Evolutionary conservation across 306 rosid species (phyloP).

Genomic region (Echinosophora koreensis): DNA sequence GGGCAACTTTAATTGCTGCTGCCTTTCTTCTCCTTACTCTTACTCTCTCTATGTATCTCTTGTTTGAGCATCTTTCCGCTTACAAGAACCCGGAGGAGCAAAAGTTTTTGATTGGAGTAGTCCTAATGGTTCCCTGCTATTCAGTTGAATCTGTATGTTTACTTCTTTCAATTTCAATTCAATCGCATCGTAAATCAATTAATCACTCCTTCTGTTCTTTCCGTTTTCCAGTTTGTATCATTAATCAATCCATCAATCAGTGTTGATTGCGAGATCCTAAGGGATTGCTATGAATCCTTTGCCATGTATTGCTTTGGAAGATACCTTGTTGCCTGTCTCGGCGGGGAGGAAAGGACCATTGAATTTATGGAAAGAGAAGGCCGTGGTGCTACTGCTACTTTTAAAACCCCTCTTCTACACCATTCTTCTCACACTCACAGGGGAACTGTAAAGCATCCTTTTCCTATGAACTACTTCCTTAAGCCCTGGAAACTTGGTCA

Average conservation of each 20-base stretch:
- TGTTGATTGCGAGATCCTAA: conserved; percentile 84
- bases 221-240: conserved; percentile 70
- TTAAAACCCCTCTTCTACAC: conserved; percentile 76
- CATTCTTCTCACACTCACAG: conserved; percentile 50
- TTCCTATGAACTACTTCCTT: conserved; percentile 81
- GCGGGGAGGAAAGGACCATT: conserved; percentile 95
- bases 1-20: conserved; percentile 80
- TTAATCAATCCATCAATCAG: conserved; percentile 81
- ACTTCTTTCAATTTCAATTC: background rate
- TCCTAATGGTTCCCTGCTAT: conserved; percentile 97
- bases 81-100: conserved; percentile 99
- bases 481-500: conserved; percentile 94
- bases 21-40: conserved; percentile 74
- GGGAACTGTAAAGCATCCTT: conserved; percentile 84
- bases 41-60: conserved; percentile 78
- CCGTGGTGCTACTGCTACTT: conserved; percentile 51
- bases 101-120: conserved; percentile 89
- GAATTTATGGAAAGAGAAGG: conserved; percentile 93
- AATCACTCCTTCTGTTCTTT: conserved; percentile 34
- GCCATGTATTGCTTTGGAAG: conserved; percentile 99
- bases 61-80: conserved; percentile 92
- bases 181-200: background rate
- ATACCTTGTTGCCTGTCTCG: conserved; percentile 94
- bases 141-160: conserved; percentile 92
- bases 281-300: conserved; percentile 98